These are phyloP conservation scores for Odontarrhena argentea DNA, from an alignment of 345 rosid species.

Conservation along the genomic window DNA sequence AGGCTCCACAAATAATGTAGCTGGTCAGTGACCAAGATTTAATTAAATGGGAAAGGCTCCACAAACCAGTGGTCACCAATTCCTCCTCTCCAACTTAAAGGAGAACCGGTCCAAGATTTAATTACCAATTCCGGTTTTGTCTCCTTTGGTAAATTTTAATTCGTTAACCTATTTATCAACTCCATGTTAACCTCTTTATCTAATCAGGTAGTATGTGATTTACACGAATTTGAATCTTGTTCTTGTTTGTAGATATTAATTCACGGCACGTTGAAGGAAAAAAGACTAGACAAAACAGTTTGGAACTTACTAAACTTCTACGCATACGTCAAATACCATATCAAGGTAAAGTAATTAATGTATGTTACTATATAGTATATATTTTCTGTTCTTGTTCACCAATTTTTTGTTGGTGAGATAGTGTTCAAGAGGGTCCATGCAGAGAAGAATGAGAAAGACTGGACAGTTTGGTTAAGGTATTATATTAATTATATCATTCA, in stretches of 20 bases:
- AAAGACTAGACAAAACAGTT: slow-evolving; percentile 68
- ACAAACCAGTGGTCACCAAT: slow-evolving; percentile 88
- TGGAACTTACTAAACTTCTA: slow-evolving; percentile 85
- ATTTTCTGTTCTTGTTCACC: background rate
- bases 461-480: slow-evolving; percentile 78
- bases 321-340: slow-evolving; percentile 72
- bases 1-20: slow-evolving; percentile 75
- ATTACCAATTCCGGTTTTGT: slow-evolving; percentile 88
- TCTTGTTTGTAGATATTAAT: slow-evolving; percentile 57
- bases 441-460: slow-evolving; percentile 80
- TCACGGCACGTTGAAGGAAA: slow-evolving; percentile 65
- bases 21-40: too few relatives aligned
- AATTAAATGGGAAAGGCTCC: slow-evolving; percentile 84
- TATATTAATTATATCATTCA: slow-evolving; percentile 18
- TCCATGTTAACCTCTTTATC: slow-evolving; percentile 1
- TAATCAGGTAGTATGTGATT: background rate
- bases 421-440: slow-evolving; percentile 88
- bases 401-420: slow-evolving; percentile 32
- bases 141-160: slow-evolving; percentile 60
- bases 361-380: background rate
- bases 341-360: slow-evolving; percentile 57
- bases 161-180: background rate
- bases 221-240: background rate
- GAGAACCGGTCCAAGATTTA: slow-evolving; percentile 73
- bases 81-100: slow-evolving; percentile 85